Base-by-base conservation (phyloP, 257 asterid genomes). In the Nicotiana otophora region DNA sequence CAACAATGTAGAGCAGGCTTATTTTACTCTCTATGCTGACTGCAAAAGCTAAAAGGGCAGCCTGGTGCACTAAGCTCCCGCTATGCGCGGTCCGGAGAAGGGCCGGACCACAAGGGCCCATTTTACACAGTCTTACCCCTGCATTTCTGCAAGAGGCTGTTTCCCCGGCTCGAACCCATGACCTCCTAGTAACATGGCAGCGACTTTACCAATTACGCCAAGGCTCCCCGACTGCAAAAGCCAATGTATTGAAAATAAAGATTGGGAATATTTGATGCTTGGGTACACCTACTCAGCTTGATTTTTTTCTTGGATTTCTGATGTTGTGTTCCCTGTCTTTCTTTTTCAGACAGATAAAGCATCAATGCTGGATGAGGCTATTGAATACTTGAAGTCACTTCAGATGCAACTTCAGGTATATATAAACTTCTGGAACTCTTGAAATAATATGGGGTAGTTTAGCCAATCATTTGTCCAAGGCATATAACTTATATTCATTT, bases 361-460 rank as follows among this genome's bases (percentile, higher is more conserved):
- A 58, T 95, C 98, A 4, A 89, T 93, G 95, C 78, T 94, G 83
- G 97, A 94, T 58, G 97, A 94, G 83, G 98, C 97, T 39, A 93
- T 95, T 26, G 97, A 95, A 82, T 95, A 95, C 92, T 90, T 92
- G 94, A 95, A 92, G 82, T 91, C 98, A 63, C 89, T 95, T 64
- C 98, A 95, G 83, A 74, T 89, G 51, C 98, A 94, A 84, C 91
- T 94, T 78, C 98, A 94, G 97, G 98, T 93, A 90, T 63, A 2
- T 93, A 91, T 63, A 4, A 28, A 28, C 51, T 60, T 48, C 34
- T 31, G 34, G 80, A 67, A 55, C 30, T 84, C 26, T 33, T 78
- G 16, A 28, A 82, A 19, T 82, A 16, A 23, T 80, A 23, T 0
- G 17, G 66, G 67, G 31, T 33, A 36, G 36, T 54, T 26, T 60